Evolutionary conservation across 2,329 filamentous ascomycete species (phyloP).

Genomic region (Sphaerulina vaccinii): DNA sequence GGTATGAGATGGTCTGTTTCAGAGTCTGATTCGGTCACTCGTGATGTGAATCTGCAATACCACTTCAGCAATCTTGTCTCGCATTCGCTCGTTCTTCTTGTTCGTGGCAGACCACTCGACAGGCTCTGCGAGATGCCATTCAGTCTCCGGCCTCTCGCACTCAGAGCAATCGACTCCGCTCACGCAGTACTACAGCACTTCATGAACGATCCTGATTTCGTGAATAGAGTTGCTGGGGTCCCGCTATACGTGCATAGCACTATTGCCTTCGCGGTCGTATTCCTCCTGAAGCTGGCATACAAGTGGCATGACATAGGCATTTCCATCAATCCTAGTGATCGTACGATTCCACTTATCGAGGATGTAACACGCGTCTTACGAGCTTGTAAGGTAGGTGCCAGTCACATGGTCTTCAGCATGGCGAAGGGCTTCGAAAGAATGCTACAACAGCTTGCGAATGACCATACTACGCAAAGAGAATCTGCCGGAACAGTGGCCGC

Average conservation of each 20-base stretch:
- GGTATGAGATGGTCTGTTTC: slow-evolving; percentile 10
- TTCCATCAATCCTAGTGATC: slow-evolving; percentile 12
- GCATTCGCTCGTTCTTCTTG: slow-evolving; percentile 12
- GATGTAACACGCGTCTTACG: slow-evolving; percentile 11
- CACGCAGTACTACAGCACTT: slow-evolving; percentile 15
- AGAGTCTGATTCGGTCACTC: not conserved
- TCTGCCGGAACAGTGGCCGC: not conserved
- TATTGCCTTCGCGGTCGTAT: slow-evolving; percentile 21
- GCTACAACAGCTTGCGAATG: slow-evolving; percentile 15
- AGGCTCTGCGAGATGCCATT: slow-evolving; percentile 6
- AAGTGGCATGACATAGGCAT: slow-evolving; percentile 17
- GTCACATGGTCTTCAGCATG: slow-evolving; percentile 24
- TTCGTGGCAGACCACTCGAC: slow-evolving; percentile 10
- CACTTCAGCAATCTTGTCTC: slow-evolving; percentile 15
- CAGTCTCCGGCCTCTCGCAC: slow-evolving; percentile 12
- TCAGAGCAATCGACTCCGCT: slow-evolving; percentile 12
- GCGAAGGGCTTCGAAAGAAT: slow-evolving; percentile 21
- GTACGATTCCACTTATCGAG: slow-evolving; percentile 18
- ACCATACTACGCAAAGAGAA: too few species aligned
- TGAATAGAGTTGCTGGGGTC: not conserved
- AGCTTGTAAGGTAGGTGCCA: slow-evolving; percentile 18
- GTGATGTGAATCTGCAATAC: slow-evolving; percentile 9
- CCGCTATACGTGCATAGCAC: slow-evolving; percentile 21
- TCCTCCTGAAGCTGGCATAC: slow-evolving; percentile 16
- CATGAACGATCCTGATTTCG: slow-evolving; percentile 4